A percentile compares a stretch with the other conserved stretches of the same genome.
These are phyloP conservation scores for Tagetes erecta DNA, from an alignment of 129 eudicot species.

Conservation along the genomic window DNA sequence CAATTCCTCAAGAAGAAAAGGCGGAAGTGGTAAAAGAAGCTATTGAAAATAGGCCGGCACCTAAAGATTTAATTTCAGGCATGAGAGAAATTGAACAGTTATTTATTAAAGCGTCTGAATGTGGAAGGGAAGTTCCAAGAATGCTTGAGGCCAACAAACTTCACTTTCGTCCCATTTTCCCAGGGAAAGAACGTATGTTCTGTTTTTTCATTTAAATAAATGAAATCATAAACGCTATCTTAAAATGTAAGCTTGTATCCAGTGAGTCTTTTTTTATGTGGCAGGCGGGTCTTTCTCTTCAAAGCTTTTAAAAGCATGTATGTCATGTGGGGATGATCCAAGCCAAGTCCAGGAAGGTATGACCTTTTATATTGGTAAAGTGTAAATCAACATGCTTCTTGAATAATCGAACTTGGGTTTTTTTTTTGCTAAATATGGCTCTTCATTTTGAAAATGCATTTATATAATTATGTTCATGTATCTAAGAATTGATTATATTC, in stretches of 20 bases:
- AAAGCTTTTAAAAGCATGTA: constrained; percentile 59
- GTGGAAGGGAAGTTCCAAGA: constrained; percentile 91
- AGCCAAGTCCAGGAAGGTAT: constrained; percentile 84
- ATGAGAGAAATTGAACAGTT: constrained; percentile 80
- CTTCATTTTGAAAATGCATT: constrained; percentile 12
- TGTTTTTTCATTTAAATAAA: constrained; percentile 13
- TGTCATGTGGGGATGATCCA: constrained; percentile 93
- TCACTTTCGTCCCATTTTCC: constrained; percentile 81
- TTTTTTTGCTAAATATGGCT: constrained; percentile 9
- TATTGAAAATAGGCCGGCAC: constrained; percentile 50
- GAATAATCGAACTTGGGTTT: constrained; percentile 1
- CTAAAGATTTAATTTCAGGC: constrained; percentile 75
- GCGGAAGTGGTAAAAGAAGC: constrained; percentile 44
- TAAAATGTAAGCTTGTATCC: neutral
- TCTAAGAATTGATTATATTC: neutral
- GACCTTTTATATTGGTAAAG: neutral
- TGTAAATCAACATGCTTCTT: constrained; percentile 19
- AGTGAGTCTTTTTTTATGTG: constrained; percentile 32
- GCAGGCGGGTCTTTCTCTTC: constrained; percentile 75
- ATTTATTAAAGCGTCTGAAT: constrained; percentile 77
- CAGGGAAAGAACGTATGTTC: constrained; percentile 67
- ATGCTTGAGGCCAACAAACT: constrained; percentile 97
- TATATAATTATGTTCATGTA: neutral
- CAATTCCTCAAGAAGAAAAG: constrained; percentile 46
- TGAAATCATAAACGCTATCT: neutral